A percentile compares a stretch with the other conserved stretches of the same genome.
Evolutionary conservation across 2,329 filamentous ascomycete genomes (phyloP).

Genomic region (Aureobasidium uvarum): DNA sequence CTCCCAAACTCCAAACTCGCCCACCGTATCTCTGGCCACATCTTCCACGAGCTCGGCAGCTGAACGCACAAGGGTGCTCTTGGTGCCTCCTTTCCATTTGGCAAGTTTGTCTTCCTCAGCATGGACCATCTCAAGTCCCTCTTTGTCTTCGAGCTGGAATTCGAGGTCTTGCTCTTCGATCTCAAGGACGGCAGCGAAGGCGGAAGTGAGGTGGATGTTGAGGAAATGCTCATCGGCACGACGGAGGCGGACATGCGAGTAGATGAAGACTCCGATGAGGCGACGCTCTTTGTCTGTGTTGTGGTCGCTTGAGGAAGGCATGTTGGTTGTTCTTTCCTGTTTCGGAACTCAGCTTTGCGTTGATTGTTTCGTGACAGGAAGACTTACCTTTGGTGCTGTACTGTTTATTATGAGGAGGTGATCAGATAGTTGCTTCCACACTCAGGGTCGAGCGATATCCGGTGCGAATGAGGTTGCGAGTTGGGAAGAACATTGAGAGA

Average conservation of each 20-base stretch:
- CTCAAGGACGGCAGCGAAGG: constrained; percentile 9
- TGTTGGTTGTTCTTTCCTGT: neutral
- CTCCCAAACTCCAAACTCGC: neutral
- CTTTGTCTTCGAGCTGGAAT: neutral
- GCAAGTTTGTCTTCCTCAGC: neutral
- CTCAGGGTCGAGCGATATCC: too few relatives aligned
- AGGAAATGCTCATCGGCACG: neutral
- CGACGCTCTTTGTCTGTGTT: constrained; percentile 15
- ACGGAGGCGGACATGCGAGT: neutral
- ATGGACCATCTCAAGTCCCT: neutral
- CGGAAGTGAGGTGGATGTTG: neutral
- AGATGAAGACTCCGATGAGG: neutral
- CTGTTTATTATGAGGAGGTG: too few relatives aligned
- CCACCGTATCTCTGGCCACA: neutral
- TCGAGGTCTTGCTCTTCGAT: neutral
- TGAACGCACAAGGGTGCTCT: neutral
- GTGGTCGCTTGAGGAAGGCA: constrained; percentile 23
- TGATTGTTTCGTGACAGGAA: neutral
- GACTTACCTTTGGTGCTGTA: neutral
- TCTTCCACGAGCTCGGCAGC: constrained; percentile 18
- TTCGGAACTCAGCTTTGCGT: neutral
- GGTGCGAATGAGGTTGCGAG: neutral
- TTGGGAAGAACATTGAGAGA: neutral
- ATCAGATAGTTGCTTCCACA: neutral
- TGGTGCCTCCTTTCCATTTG: neutral